A percentile compares a stretch with the other conserved stretches of the same genome.
phyloP scores from a whole-genome alignment of 805 yeast genomes.

The Saturnispora diversa region DNA sequence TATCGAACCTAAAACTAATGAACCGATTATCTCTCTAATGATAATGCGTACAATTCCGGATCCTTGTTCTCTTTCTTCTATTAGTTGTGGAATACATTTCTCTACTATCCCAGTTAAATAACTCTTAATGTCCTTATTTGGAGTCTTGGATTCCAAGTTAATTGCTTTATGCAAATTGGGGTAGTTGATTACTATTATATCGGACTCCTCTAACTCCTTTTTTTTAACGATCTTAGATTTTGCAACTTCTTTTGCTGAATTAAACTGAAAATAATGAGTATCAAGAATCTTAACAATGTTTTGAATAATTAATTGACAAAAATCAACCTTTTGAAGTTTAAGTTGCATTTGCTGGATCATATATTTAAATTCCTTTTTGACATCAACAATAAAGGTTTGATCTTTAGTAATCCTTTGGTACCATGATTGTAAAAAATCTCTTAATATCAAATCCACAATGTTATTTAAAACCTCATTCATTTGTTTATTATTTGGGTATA shows the following conservation, averaged over 20 bases:
- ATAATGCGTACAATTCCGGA: conserved; percentile 44
- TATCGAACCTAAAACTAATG: conserved; percentile 48
- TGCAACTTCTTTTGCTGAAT: conserved; percentile 34
- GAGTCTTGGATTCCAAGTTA: conserved; percentile 29
- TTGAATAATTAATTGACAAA: conserved; percentile 49
- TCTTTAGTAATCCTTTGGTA: conserved; percentile 37
- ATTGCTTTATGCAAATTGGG: conserved; percentile 53
- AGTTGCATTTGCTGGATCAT: conserved; percentile 36
- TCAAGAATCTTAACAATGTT: conserved; percentile 57
- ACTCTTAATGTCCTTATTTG: conserved; percentile 37
- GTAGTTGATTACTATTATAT: conserved; percentile 37
- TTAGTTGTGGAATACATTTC: conserved; percentile 39
- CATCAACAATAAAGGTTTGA: conserved; percentile 33
- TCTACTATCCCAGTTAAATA: conserved; percentile 41
- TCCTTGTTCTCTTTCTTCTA: conserved; percentile 38
- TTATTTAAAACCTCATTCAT: conserved; percentile 47
- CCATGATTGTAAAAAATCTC: conserved; percentile 55
- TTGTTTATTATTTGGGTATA: conserved; percentile 41
- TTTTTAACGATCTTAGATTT: conserved; percentile 21
- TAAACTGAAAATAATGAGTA: conserved; percentile 50
- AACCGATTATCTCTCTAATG: conserved; percentile 54
- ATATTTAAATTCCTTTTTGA: conserved; percentile 37
- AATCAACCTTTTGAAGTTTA: conserved; percentile 40
- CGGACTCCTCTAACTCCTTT: conserved; percentile 30
- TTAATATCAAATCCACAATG: conserved; percentile 39